Base-by-base conservation (phyloP, 1,284 basidiomycete genomes). In the Flammula alnicola region DNA sequence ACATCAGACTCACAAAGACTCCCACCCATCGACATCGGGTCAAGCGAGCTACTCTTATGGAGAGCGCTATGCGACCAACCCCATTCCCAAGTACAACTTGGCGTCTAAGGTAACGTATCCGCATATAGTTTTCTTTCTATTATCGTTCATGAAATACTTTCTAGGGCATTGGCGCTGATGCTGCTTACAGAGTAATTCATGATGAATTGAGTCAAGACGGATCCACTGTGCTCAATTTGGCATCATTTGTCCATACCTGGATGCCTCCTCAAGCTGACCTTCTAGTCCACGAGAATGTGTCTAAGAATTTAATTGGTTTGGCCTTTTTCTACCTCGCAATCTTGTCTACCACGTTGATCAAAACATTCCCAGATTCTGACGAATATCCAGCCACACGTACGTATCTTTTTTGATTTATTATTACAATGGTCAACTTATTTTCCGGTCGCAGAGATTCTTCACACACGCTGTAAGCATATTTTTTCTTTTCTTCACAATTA, bases 331-430 rank as follows among this genome's bases (percentile, higher is more conserved):
- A 7, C 25, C 41, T 26, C 12, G n/a, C 10, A 9, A 12, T 23
- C 26, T 6, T 20, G 7, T 49, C 14, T n/a, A 6, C 14, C 14
- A 31, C 20, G 26, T 23, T 44, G 10, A 37, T 41, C 5, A 14
- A 31, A 14, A 17, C 17, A 14, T 26, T 26, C 17, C 20, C 41
- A 71, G 71, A 73, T 56, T 53, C 60, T 17, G 95, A 96, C 63
- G 93, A 96, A 68, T 97, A 97, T 68, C 93, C 93, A 12, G 83
- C 87, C 49, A 91, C 89, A 0, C 86, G 86, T 84, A 63, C 42
- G 77, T 49, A 16, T 19, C 68, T 51, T 36, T 10, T 40, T 9
- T 25, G 17, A 17, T 11, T 2, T 12, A 5, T 19, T n/a, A 16
- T 46, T 25, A n/a, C 6, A 39, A 25, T 19, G 26, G 19, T 40